Percentiles rank a stretch among this genome's conserved stretches.
phyloP scores from a whole-genome alignment of 1,284 basidiomycete genomes.

The Xerocomus nothofagi region DNA sequence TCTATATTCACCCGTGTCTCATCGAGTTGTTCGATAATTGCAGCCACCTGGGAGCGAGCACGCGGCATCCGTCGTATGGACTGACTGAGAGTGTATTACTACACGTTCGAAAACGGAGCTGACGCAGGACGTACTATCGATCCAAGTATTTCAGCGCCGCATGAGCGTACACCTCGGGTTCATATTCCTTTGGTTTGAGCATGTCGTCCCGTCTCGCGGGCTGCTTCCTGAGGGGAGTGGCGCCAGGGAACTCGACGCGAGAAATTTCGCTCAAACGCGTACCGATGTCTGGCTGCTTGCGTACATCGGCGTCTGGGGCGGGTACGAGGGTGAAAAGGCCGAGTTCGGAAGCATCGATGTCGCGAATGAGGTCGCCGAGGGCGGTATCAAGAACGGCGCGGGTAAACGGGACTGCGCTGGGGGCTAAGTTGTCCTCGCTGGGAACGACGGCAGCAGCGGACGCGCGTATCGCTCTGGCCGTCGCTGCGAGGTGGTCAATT shows the following conservation, averaged over 20 bases:
- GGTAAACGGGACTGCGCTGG: slow-evolving; percentile 48
- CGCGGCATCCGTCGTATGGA: slow-evolving; percentile 72
- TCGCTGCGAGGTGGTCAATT: slow-evolving; percentile 42
- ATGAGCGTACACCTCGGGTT: slow-evolving; percentile 71
- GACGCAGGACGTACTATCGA: slow-evolving; percentile 56
- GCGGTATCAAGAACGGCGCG: slow-evolving; percentile 59
- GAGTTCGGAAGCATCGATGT: slow-evolving; percentile 71
- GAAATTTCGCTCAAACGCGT: slow-evolving; percentile 46
- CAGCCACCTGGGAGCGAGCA: slow-evolving; percentile 54
- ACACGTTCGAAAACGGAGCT: neutral
- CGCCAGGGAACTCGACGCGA: slow-evolving; percentile 63
- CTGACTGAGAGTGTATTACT: slow-evolving; percentile 41
- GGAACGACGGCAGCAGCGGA: slow-evolving; percentile 29
- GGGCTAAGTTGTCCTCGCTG: slow-evolving; percentile 13
- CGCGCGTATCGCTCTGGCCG: slow-evolving; percentile 39
- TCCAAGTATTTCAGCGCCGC: slow-evolving; percentile 74
- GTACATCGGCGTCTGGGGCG: slow-evolving; percentile 34
- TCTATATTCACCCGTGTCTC: slow-evolving; percentile 54
- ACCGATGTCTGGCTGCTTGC: slow-evolving; percentile 33
- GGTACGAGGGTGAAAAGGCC: slow-evolving; percentile 64
- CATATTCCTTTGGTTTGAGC: slow-evolving; percentile 45
- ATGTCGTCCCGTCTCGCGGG: slow-evolving; percentile 43
- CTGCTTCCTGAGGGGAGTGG: slow-evolving; percentile 63
- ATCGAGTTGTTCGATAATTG: slow-evolving; percentile 54
- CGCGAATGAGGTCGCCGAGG: slow-evolving; percentile 73